A percentile compares a stretch with the other conserved stretches of the same genome.
Evolutionary conservation across 306 rosid genomes (phyloP).

Genomic region (Begonia fuchsioides): DNA sequence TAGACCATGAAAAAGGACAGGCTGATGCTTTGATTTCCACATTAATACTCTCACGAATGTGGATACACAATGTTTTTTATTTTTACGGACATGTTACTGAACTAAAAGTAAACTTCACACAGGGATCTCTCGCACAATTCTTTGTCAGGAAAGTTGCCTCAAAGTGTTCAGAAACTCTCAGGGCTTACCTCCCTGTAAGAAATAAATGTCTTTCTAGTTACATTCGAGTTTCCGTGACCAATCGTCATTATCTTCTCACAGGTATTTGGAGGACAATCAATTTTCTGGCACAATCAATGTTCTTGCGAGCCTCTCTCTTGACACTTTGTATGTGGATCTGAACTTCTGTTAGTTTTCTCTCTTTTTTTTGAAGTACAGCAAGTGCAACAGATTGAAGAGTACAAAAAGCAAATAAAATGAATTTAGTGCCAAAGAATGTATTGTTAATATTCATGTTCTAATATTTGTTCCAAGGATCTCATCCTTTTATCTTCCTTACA

Average conservation of each 20-base stretch:
- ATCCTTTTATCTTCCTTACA: no score
- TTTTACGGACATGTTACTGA: neutral
- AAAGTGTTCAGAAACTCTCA: slow-evolving; percentile 48
- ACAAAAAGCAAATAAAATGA: no score
- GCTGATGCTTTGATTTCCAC: neutral
- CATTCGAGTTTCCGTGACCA: slow-evolving; percentile 5
- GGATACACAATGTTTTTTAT: no score
- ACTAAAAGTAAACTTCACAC: slow-evolving; percentile 13
- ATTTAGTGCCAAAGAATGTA: no score
- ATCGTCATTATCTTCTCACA: slow-evolving; percentile 20
- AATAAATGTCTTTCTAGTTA: neutral
- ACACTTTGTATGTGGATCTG: slow-evolving; percentile 46
- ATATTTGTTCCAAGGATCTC: no score
- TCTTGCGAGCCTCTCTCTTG: slow-evolving; percentile 53
- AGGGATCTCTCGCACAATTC: slow-evolving; percentile 80
- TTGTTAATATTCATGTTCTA: no score
- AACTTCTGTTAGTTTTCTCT: no score
- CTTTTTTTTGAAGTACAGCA: no score
- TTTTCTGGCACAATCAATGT: slow-evolving; percentile 59
- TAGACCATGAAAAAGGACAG: slow-evolving; percentile 1
- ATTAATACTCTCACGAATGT: no score
- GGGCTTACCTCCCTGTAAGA: slow-evolving; percentile 64
- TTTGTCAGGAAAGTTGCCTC: slow-evolving; percentile 71
- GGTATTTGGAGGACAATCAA: slow-evolving; percentile 64
- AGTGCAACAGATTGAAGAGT: no score